A percentile compares a stretch with the other conserved stretches of the same genome.
Evolutionary conservation across 345 rosid genomes (phyloP).

Genomic region (Eucalyptus marginata): DNA sequence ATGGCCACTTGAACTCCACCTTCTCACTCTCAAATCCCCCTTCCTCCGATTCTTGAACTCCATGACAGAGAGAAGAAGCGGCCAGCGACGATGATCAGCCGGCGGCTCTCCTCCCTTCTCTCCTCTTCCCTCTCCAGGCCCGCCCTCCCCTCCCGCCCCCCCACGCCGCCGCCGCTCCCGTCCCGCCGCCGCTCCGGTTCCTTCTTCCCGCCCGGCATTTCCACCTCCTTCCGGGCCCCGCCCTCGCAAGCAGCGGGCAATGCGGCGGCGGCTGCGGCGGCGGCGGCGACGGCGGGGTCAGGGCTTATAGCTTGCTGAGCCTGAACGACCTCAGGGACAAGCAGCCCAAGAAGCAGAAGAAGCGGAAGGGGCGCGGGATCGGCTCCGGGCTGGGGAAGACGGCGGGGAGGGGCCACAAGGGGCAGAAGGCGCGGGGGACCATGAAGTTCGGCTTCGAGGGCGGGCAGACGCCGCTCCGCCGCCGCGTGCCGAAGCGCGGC

Average conservation of each 20-base stretch:
- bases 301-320: conserved; percentile 61
- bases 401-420: conserved; percentile 96
- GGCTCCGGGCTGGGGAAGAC: conserved; percentile 98
- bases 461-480: conserved; percentile 91
- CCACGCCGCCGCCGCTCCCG: neutral
- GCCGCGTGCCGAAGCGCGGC: conserved; percentile 87
- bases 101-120: conserved; percentile 36
- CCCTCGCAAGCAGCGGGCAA: neutral
- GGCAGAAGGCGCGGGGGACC: conserved; percentile 85
- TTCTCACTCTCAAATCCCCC: too few species aligned
- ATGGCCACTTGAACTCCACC: neutral
- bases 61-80: neutral
- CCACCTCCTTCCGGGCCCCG: neutral
- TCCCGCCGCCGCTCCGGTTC: neutral
- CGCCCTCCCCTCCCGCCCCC: conserved; percentile 1
- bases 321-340: conserved; percentile 83
- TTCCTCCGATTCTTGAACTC: neutral
- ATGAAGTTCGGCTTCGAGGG: conserved; percentile 93
- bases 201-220: neutral
- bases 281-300: conserved; percentile 14
- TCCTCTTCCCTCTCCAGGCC: conserved; percentile 9
- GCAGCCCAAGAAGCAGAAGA: conserved; percentile 86
- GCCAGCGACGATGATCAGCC: conserved; percentile 10
- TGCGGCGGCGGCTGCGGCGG: conserved; percentile 11
- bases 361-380: conserved; percentile 94